These are phyloP conservation scores for Raffaelea albimanens DNA, from an alignment of 2,329 filamentous ascomycete genomes.

Conservation along the genomic window DNA sequence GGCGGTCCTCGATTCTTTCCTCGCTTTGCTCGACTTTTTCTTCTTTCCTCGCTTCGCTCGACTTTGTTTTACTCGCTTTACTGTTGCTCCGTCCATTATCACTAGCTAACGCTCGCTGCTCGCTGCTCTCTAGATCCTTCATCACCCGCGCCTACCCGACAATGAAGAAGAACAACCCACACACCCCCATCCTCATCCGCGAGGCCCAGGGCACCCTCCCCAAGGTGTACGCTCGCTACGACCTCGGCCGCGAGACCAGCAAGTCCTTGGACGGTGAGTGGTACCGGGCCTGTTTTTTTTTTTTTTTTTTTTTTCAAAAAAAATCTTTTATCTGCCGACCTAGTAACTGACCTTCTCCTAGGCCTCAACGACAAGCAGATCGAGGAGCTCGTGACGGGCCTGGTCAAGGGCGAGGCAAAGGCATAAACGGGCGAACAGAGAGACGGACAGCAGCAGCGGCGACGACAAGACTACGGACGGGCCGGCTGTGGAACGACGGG, in stretches of 20 bases:
- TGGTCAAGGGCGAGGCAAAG: conserved; percentile 36
- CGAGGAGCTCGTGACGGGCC: conserved; percentile 45
- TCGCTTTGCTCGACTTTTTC: too few species aligned
- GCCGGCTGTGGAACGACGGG: too few species aligned
- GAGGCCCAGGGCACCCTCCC: conserved; percentile 81
- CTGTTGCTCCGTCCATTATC: too few species aligned
- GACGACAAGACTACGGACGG: too few species aligned
- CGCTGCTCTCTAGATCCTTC: conserved; percentile 77
- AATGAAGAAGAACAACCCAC: conserved; percentile 99
- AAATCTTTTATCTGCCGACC: background rate
- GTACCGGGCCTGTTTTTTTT: background rate
- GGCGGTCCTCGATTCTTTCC: too few species aligned
- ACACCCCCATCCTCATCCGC: conserved; percentile 87
- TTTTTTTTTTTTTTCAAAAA: background rate
- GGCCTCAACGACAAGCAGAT: conserved; percentile 52
- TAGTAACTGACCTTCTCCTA: too few species aligned
- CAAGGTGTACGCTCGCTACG: conserved; percentile 86
- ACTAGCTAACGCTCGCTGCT: background rate
- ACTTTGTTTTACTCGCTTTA: too few species aligned
- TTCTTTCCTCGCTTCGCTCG: background rate
- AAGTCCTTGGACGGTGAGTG: conserved; percentile 41
- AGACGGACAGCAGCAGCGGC: background rate
- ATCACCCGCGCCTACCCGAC: conserved; percentile 85
- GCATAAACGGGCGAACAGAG: background rate
- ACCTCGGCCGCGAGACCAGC: conserved; percentile 47